Conservation (phyloP, 163 green algal species). For the Chlamydomonas reinhardtii region DNA sequence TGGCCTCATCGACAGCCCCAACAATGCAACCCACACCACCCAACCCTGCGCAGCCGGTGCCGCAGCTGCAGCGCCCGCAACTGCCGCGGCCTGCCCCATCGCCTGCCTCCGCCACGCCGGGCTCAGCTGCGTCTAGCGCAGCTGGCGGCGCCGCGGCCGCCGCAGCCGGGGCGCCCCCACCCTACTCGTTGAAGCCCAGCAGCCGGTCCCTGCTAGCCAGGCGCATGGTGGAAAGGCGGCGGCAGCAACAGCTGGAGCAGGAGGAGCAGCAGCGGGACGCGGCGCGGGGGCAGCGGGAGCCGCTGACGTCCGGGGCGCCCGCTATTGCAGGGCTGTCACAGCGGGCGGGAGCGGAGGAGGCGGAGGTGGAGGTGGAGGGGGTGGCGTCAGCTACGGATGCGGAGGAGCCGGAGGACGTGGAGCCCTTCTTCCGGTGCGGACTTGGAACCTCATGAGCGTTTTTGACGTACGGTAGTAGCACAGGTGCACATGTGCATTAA, state of each 20-base stretch:
- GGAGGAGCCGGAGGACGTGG: not conserved
- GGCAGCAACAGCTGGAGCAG: no score
- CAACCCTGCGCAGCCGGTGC: not conserved
- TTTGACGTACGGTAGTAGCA: no score
- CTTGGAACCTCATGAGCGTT: not conserved
- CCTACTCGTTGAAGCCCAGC: not conserved
- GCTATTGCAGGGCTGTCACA: no score
- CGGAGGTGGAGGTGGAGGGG: no score
- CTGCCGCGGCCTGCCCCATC: no score
- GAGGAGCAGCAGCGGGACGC: not conserved
- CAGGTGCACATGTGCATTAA: no score
- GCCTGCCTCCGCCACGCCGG: not conserved
- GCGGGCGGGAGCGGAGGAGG: not conserved
- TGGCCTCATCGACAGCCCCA: no score
- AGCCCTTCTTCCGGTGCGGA: conserved; percentile 23
- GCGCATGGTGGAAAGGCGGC: not conserved
- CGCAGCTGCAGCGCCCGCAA: no score
- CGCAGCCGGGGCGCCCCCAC: not conserved
- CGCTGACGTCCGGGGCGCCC: no score
- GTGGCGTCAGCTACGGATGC: no score
- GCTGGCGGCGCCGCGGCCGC: not conserved
- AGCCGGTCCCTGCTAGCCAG: not conserved
- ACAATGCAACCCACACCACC: no score
- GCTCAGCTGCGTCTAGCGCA: not conserved
- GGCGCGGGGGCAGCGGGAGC: no score